These are phyloP conservation scores for Talaromyces borbonicus DNA, from an alignment of 495 filamentous ascomycete genomes.

Conservation along the genomic window DNA sequence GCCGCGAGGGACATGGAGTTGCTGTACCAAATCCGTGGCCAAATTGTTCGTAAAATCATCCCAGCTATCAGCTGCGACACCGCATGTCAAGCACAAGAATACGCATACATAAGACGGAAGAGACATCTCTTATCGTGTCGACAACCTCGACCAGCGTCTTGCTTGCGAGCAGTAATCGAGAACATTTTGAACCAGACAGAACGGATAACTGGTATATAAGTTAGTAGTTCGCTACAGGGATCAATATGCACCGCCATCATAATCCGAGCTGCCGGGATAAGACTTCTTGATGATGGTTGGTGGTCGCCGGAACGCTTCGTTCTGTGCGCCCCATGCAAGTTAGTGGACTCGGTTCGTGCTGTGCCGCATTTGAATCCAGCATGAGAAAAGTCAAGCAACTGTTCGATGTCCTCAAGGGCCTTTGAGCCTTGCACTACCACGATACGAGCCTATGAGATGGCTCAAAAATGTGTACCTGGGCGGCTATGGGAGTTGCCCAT, in stretches of 20 bases:
- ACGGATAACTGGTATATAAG: no score
- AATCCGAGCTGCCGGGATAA: no score
- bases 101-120: not conserved
- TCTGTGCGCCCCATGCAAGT: no score
- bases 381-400: no score
- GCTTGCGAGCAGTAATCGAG: no score
- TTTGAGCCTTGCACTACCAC: constrained; percentile 4
- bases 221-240: no score
- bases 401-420: not conserved
- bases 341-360: no score
- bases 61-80: constrained; percentile 21
- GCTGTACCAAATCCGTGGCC: constrained; percentile 38
- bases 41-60: constrained; percentile 47
- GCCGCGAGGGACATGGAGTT: constrained; percentile 2
- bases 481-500: not conserved
- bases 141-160: not conserved
- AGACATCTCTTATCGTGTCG: not conserved
- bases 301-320: no score
- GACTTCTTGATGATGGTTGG: no score
- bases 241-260: no score
- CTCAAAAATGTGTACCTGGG: not conserved
- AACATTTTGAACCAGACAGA: no score
- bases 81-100: constrained; percentile 9
- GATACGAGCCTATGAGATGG: not conserved
- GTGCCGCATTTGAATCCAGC: not conserved